Evolutionary conservation across 352 stramenopile species (phyloP), one percentile per base, ranked within the genome.

Genomic region (Plasmopara viticola): DNA sequence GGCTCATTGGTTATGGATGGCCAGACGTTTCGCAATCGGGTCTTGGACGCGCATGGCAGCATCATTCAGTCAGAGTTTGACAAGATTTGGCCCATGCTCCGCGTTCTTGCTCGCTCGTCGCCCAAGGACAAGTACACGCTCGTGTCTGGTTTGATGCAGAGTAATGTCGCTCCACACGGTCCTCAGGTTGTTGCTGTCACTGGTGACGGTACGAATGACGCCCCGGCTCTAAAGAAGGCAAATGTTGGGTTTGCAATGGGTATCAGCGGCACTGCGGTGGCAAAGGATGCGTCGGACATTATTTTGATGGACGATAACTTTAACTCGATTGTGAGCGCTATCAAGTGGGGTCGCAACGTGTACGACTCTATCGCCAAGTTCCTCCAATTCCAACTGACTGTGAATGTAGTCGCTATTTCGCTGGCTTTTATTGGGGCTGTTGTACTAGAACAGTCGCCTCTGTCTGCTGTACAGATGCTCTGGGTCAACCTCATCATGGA

Each of bases 401-500:
- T 98, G 90, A 98, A 97, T 64, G 78, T 98, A 33, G 84, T 94
- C 1, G 95, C 90, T 2, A 76, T 98, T 30, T 84, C 74, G 34
- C 66, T 97, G 15, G 92, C 90, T 10, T 97, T 97, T 51, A 56
- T 98, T 25, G 87, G 84, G 18, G 84, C 89, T 1, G 66, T 83
- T 17, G 48, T 69, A 6, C 49, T 85, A 13, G 59, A 81, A 25
- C 70, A 84, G 46, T 85, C 79, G 28, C 90, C 90, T 6, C 58
- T 98, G 14, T 95, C 89, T 37, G 87, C 93, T 31, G 89, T 98
- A 1, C 95, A 98, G 72, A 95, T 98, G 86, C 72, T 98, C 13
- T 98, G 94, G 94, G 88, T 98, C 15, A 98, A 98, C 64, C 63
- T 98, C 30, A 97, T 98, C 64, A 98, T 98, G 93, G 94, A 98